Base-by-base conservation (phyloP, 805 yeast genomes). In the Nakazawaea populi region DNA sequence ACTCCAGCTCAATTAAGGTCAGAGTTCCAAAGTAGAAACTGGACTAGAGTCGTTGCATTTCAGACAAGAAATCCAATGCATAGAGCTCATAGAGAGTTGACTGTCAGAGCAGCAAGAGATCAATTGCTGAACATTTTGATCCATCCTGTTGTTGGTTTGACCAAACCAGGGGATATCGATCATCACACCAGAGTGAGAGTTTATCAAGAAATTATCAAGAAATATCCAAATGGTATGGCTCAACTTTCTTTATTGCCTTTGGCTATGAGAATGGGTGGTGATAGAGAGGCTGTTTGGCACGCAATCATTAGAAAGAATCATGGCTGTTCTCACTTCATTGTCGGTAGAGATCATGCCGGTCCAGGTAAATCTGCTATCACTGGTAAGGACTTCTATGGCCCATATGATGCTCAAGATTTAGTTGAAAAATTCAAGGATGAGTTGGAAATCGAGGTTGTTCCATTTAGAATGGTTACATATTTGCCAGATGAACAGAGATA, bases 221-320 rank as follows among this genome's bases (percentile, higher is more conserved):
- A 92, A 63, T 91, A 88, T 71, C 98, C 97, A 48, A 87, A 84
- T 56, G 97, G 97, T 49, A 85, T 91, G 80, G 97, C 97, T 12
- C 82, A 87, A 57, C 74, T 91, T 55, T 85, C 97, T 7, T 73
- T 91, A 56, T 76, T 91, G 60, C 98, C 98, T 10, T 76, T 91
- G 63, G 98, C 98, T 39, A 91, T 91, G 98, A 85, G 98, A 77
- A 91, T 91, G 98, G 97, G 94, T 51, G 98, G 98, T 69, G 97
- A 92, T 69, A 83, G 96, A 68, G 98, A 91, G 73, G 98, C 98
- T 27, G 87, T 91, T 43, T 92, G 97, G 97, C 98, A 91, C 67
- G 96, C 97, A 14, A 85, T 92, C 62, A 91, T 91, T 67, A 87
- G 98, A 72, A 89, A 89, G 76, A 91, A 91, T 73, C 90, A 85